Base-by-base conservation (phyloP, 805 yeast species). In the Clavispora phyllophila region DNA sequence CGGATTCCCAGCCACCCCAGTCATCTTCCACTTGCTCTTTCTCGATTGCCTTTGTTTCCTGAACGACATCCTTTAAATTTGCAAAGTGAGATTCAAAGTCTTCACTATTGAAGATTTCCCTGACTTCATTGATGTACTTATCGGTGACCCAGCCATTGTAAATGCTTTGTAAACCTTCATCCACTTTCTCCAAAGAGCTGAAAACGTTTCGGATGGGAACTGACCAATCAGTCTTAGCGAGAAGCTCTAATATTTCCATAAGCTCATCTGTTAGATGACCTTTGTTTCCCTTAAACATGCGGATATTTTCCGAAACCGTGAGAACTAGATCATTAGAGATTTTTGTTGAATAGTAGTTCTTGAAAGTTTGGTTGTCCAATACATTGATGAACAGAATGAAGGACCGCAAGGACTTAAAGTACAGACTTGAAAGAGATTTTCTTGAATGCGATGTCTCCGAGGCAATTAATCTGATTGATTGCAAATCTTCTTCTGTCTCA, bases 61-160 rank as follows among this genome's bases (percentile, higher is more conserved):
- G 54, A 12, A 44, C 43, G 12, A 45, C 47, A 6, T 46, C 43
- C 9, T 35, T 17, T 17, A 48, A 40, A 2, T 41, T 37, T 4
- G 39, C 24, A 31, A 55, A 45, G 19, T 37, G 18, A 9, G 34
- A 17, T 15, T 9, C 19, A 31, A 37, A 37, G 19, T 15, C 20
- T 20, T 15, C 20, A 7, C 14, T n/a, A 12, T 31, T 47, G 41
- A 59, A 62, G 4, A 51, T 41, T 4, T 40, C 33, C 29, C 69
- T 52, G 15, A 68, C 54, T 38, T 49, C 48, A 32, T 63, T 57
- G 28, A 69, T 61, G 45, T 58, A 66, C 33, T 58, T 60, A 35
- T 65, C 67, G 12, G 58, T 45, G 3, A 60, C 42, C 66, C 69
- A 67, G 37, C 66, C 57, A 27, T 47, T 33, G 43, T 66, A 56